Conservation (phyloP, 352 stramenopile genomes). For the Phytophthora niederhauseri region DNA sequence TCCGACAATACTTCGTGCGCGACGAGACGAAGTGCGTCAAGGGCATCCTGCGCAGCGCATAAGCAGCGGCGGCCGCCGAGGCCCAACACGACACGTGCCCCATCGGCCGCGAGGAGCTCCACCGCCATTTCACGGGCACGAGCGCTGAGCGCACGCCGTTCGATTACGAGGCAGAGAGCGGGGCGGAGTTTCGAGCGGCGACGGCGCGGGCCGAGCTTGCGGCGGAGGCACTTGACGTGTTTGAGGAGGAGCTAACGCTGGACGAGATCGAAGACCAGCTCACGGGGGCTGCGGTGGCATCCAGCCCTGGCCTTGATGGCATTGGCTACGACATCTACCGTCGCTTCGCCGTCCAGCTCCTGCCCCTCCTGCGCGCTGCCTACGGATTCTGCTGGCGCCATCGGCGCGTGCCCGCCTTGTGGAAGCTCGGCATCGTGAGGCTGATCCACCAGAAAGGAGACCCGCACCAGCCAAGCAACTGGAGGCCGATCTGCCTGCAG, state of each 20-base stretch:
- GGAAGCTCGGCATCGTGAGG: too few relatives aligned
- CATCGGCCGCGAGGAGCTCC: background rate
- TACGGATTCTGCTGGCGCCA: background rate
- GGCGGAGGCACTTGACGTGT: background rate
- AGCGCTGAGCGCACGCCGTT: too few relatives aligned
- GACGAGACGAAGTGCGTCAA: slow-evolving; percentile 18
- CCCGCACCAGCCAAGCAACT: too few relatives aligned
- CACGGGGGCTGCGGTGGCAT: too few relatives aligned
- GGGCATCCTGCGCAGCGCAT: background rate
- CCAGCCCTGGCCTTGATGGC: slow-evolving; percentile 15
- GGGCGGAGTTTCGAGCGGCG: too few relatives aligned
- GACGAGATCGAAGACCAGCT: slow-evolving; percentile 18
- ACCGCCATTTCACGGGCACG: too few relatives aligned
- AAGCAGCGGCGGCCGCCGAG: background rate
- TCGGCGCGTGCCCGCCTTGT: too few relatives aligned
- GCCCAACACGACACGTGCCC: too few relatives aligned
- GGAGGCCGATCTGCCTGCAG: too few relatives aligned
- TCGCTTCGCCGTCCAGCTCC: slow-evolving; percentile 5
- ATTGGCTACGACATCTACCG: slow-evolving; percentile 30
- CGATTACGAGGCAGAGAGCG: too few relatives aligned
- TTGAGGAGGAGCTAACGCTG: background rate
- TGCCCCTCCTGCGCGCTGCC: slow-evolving; percentile 7
- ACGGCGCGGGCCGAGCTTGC: background rate
- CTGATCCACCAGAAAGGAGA: too few relatives aligned
- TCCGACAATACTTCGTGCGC: background rate